Percentiles rank a stretch among this genome's conserved stretches.
These are phyloP conservation scores for Phaeoacremonium minimum DNA, from an alignment of 2,329 filamentous ascomycete species.

Conservation along the genomic window DNA sequence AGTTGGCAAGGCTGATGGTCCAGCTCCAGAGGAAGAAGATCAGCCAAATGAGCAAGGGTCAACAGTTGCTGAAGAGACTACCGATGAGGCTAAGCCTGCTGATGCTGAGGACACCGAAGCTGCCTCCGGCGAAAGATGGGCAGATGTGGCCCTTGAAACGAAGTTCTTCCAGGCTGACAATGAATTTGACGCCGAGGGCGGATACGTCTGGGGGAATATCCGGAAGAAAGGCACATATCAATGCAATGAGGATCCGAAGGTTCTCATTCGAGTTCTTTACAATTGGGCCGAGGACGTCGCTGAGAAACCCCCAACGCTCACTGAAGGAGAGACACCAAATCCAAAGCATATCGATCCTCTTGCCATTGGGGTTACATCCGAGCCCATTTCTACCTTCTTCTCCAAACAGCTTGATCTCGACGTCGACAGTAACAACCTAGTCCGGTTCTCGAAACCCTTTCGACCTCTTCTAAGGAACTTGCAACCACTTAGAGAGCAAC, in stretches of 20 bases:
- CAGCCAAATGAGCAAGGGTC: too few relatives aligned
- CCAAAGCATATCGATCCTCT: not conserved
- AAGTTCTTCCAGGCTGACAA: too few relatives aligned
- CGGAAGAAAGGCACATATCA: not conserved
- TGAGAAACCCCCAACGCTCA: not conserved
- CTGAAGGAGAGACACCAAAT: not conserved
- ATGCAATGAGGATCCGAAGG: not conserved
- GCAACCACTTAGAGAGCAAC: not conserved
- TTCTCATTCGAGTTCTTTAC: not conserved
- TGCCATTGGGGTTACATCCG: not conserved
- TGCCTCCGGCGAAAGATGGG: too few relatives aligned
- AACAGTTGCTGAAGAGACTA: too few relatives aligned
- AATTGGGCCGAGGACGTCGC: not conserved
- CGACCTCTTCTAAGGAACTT: not conserved
- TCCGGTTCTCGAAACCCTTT: not conserved
- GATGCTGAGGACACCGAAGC: too few relatives aligned
- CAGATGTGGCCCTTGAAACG: too few relatives aligned
- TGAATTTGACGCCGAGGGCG: too few relatives aligned
- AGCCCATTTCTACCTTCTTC: not conserved
- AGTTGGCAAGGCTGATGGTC: too few relatives aligned
- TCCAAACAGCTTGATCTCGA: not conserved
- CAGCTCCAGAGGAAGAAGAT: too few relatives aligned
- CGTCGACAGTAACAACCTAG: not conserved
- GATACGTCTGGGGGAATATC: not conserved
- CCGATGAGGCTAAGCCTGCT: too few relatives aligned